A percentile compares a stretch with the other conserved stretches of the same genome.
phyloP scores from a whole-genome alignment of 2,329 filamentous ascomycete species.

The Arthrobotrys musiformis region DNA sequence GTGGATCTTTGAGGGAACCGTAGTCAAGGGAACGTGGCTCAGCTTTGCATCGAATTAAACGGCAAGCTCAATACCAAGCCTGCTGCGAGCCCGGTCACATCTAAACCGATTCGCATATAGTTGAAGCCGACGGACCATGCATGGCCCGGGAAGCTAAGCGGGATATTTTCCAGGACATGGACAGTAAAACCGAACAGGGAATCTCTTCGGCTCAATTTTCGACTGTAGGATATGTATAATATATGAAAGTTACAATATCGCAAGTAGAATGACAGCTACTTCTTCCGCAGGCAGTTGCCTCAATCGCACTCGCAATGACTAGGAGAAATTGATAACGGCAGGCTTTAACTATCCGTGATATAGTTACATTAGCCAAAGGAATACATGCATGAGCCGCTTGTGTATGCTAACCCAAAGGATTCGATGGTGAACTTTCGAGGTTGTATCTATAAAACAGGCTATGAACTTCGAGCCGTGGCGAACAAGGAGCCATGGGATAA shows the following conservation, averaged over 20 bases:
- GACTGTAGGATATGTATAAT: not conserved
- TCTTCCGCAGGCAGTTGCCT: not conserved
- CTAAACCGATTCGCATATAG: not conserved
- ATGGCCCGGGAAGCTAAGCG: not conserved
- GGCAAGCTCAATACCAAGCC: not conserved
- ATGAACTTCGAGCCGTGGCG: conserved; percentile 2
- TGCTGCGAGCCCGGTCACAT: not conserved
- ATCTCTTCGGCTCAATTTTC: not conserved
- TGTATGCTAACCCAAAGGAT: conserved; percentile 42
- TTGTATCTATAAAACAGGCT: conserved; percentile 35
- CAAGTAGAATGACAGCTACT: not conserved
- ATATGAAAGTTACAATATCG: not conserved
- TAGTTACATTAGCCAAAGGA: conserved; percentile 36
- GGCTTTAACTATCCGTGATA: conserved; percentile 16
- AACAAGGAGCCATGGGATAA: conserved; percentile 18
- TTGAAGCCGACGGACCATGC: not conserved
- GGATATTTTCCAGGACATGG: not conserved
- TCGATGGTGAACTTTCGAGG: not conserved
- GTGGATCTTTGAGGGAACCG: too few relatives aligned
- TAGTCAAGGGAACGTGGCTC: not conserved
- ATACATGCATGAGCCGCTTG: conserved; percentile 38
- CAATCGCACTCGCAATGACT: conserved; percentile 1
- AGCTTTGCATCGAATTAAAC: not conserved
- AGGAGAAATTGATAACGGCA: not conserved
- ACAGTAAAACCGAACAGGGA: not conserved